These are phyloP conservation scores for Lachnellula arida DNA, from an alignment of 2,329 filamentous ascomycete species.

Conservation along the genomic window DNA sequence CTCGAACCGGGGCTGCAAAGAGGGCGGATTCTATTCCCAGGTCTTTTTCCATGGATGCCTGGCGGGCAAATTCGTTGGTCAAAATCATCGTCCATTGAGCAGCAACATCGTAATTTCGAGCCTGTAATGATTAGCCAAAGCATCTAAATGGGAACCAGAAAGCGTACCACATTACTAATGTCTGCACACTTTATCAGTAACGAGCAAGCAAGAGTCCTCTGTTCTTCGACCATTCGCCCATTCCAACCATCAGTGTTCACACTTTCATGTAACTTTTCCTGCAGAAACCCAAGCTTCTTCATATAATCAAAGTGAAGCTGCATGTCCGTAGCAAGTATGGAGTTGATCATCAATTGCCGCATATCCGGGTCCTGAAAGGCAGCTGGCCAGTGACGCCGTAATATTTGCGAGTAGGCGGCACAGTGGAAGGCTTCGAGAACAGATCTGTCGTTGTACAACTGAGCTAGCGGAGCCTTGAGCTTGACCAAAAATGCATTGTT, in stretches of 20 bases:
- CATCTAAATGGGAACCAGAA: background rate
- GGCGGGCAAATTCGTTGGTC: constrained; percentile 92
- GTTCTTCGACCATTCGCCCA: constrained; percentile 67
- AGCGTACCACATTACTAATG: constrained; percentile 92
- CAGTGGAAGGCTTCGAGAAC: constrained; percentile 97
- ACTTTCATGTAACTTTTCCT: constrained; percentile 69
- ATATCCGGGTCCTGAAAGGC: constrained; percentile 75
- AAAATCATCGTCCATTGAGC: constrained; percentile 87
- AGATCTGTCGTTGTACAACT: constrained; percentile 94
- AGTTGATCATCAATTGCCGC: constrained; percentile 89
- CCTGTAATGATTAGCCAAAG: constrained; percentile 45
- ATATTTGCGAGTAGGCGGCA: constrained; percentile 92
- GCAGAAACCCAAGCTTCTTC: constrained; percentile 75
- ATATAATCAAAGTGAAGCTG: constrained; percentile 96
- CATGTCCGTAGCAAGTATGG: constrained; percentile 98
- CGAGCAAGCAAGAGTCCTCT: constrained; percentile 78
- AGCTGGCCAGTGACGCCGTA: constrained; percentile 84
- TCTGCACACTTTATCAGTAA: constrained; percentile 96
- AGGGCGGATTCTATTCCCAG: constrained; percentile 84
- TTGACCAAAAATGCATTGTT: constrained; percentile 96
- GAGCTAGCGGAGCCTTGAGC: constrained; percentile 85
- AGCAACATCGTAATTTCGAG: constrained; percentile 76
- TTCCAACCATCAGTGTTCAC: constrained; percentile 70
- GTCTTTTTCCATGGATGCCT: constrained; percentile 86
- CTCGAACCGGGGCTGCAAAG: constrained; percentile 78